phyloP scores from a whole-genome alignment of 345 rosid genomes.

The Rhodomyrtus tomentosa region DNA sequence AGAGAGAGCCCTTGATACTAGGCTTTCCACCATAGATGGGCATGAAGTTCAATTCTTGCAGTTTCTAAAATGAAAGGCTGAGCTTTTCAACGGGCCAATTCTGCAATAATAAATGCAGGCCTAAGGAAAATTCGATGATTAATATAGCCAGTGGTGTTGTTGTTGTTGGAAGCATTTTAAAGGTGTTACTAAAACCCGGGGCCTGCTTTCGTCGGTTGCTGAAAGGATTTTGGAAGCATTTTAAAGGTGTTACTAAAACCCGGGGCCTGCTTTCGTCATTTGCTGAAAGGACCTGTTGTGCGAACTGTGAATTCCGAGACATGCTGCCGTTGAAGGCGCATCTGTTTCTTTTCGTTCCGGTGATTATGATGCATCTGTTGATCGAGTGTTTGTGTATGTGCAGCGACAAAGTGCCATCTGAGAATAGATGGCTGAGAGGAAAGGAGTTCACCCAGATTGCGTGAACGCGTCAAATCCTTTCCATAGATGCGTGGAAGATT shows the following conservation, averaged over 20 bases:
- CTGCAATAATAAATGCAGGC: background rate
- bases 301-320: background rate
- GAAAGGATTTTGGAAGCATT: background rate
- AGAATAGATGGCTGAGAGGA: conserved; percentile 17
- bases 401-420: background rate
- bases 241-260: background rate
- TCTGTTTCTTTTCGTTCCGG: background rate
- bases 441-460: conserved; percentile 19
- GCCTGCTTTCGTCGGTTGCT: too few relatives aligned
- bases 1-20: background rate
- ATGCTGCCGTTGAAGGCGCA: background rate
- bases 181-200: background rate
- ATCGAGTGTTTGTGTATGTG: background rate
- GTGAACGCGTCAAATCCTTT: conserved; percentile 48
- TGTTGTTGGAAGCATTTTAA: background rate
- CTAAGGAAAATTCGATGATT: background rate
- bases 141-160: background rate
- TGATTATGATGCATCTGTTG: background rate
- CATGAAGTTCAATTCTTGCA: background rate
- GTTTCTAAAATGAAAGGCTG: background rate
- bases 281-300: background rate
- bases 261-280: background rate
- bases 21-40: background rate
- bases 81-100: background rate
- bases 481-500: conserved; percentile 41